phyloP scores from a whole-genome alignment of 768 basidiomycete genomes.

The Pleurotus sapidus region DNA sequence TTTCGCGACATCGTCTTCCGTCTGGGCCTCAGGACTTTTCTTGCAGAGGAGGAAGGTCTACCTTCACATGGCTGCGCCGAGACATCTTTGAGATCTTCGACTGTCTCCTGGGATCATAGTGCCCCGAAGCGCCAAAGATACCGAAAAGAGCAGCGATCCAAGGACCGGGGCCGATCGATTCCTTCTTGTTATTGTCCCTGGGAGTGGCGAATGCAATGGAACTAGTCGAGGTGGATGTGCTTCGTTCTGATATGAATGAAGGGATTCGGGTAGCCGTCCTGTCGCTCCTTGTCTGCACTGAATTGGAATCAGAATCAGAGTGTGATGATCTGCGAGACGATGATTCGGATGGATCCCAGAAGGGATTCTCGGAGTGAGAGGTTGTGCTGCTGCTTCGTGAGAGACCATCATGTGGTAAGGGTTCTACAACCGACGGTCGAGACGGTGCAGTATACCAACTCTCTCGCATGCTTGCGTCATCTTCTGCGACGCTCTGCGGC shows the following conservation, averaged over 20 bases:
- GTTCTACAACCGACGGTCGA: background rate
- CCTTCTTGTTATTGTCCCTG: background rate
- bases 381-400: background rate
- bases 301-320: background rate
- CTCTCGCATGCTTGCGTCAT: background rate
- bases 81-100: background rate
- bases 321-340: background rate
- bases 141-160: conserved; percentile 1
- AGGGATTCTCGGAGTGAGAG: conserved; percentile 1
- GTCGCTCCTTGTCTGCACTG: background rate
- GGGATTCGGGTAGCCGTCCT: background rate
- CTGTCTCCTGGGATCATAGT: background rate
- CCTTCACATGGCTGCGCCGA: background rate
- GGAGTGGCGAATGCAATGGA: conserved; percentile 3
- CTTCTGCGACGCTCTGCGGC: background rate
- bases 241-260: conserved; percentile 3
- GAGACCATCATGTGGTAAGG: background rate
- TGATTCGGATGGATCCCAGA: conserved; percentile 6
- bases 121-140: background rate
- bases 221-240: conserved; percentile 5
- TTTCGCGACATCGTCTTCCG: background rate
- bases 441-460: conserved; percentile 2
- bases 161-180: background rate
- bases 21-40: background rate
- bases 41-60: background rate